Conservation (phyloP, 106 monocot species). For the Xerophyta viscosa region DNA sequence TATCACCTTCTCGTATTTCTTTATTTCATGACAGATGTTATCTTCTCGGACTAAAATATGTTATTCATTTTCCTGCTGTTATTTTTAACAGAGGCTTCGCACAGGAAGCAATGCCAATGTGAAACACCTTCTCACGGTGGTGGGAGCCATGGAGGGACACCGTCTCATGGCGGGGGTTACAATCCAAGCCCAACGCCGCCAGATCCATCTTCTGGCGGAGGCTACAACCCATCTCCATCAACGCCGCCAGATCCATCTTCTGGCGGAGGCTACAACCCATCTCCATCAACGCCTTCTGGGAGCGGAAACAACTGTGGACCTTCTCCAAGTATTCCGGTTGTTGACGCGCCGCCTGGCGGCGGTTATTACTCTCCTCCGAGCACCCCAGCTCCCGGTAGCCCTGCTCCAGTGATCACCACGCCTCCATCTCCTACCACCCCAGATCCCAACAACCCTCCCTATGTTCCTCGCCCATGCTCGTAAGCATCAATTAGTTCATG, state of each 20-base stretch:
- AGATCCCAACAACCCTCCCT: constrained; percentile 22
- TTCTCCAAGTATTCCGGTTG: neutral
- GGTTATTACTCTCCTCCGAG: constrained; percentile 12
- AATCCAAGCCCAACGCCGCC: too few species aligned
- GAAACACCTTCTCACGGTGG: neutral
- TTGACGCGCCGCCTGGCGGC: neutral
- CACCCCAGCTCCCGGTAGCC: constrained; percentile 6
- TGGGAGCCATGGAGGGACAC: constrained; percentile 4
- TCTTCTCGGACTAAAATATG: too few species aligned
- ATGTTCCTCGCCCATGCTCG: constrained; percentile 42
- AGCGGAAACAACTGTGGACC: neutral
- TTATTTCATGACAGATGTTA: too few species aligned
- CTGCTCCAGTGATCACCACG: constrained; percentile 25
- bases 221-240: constrained; percentile 9
- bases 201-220: too few species aligned
- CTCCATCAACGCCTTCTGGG: neutral
- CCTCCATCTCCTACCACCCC: constrained; percentile 22
- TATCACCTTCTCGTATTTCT: too few species aligned
- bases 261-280: too few species aligned
- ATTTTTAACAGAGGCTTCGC: neutral
- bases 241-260: constrained; percentile 1
- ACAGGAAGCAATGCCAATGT: neutral
- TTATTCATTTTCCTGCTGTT: too few species aligned
- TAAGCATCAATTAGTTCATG: constrained; percentile 18
- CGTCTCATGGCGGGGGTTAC: constrained; percentile 16